Evolutionary conservation across 371 early-diverging fungal species (phyloP).

Genomic region (Thermomucor indicae-seudaticae): DNA sequence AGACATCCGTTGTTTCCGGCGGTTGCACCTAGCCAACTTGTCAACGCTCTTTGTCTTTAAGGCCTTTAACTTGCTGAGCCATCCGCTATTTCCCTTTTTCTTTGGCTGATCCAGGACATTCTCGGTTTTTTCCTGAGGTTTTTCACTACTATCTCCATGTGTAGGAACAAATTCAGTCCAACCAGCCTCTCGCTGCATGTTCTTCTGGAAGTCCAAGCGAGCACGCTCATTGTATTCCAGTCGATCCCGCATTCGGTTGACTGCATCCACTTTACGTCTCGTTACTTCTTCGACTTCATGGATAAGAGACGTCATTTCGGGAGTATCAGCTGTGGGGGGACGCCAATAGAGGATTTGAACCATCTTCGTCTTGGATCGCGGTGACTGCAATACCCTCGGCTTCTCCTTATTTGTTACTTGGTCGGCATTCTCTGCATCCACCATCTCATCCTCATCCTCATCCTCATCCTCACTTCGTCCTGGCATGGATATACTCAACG

Average conservation of each 20-base stretch:
- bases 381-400: conserved; percentile 32
- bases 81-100: conserved; percentile 1
- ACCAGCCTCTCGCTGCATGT: conserved; percentile 23
- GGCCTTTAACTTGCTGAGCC: conserved; percentile 3
- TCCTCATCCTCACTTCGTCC: conserved; percentile 14
- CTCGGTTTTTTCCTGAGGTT: neutral
- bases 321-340: conserved; percentile 42
- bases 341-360: conserved; percentile 53
- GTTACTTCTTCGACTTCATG: conserved; percentile 27
- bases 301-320: conserved; percentile 17
- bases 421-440: conserved; percentile 2
- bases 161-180: conserved; percentile 43
- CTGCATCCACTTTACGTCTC: conserved; percentile 33
- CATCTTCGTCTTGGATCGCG: conserved; percentile 50
- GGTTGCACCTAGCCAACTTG: conserved; percentile 1
- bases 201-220: conserved; percentile 28
- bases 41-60: conserved; percentile 6
- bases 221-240: conserved; percentile 43
- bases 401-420: neutral
- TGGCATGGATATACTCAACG: conserved; percentile 42
- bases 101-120: neutral
- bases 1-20: neutral
- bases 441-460: conserved; percentile 2
- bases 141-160: conserved; percentile 1
- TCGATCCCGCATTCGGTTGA: conserved; percentile 43